Conservation (phyloP, 129 eudicot genomes). For the Rutidosis leptorrhynchoides region DNA sequence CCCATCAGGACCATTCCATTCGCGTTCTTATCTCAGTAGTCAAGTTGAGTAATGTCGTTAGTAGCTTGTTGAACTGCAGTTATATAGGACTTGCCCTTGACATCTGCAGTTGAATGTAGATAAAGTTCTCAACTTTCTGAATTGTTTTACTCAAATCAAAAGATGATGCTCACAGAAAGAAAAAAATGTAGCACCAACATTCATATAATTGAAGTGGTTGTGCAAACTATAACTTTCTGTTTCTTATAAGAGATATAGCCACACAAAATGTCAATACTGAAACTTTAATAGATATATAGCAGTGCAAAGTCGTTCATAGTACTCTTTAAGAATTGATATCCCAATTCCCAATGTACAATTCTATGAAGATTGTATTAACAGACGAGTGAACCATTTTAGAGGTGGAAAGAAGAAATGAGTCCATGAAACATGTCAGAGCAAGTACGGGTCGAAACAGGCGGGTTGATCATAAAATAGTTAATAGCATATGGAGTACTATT, state of each 20-base stretch:
- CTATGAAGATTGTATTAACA: not conserved
- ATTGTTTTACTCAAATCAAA: not conserved
- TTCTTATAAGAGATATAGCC: not conserved
- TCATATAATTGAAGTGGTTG: not conserved
- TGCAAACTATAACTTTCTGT: not conserved
- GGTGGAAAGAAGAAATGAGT: not conserved
- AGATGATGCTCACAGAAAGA: not conserved
- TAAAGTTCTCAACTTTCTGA: not conserved
- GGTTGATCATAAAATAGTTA: too few species aligned
- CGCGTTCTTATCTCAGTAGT: not conserved
- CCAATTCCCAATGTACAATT: not conserved
- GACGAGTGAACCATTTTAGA: not conserved
- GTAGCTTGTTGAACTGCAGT: conserved; percentile 18
- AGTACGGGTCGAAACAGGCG: not conserved
- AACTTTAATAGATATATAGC: not conserved
- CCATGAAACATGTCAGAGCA: not conserved
- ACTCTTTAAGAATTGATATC: not conserved
- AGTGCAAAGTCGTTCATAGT: not conserved
- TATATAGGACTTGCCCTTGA: conserved; percentile 87
- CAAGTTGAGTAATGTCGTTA: conserved; percentile 7
- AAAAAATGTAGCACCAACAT: not conserved
- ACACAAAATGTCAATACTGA: too few species aligned
- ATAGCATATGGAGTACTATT: too few species aligned
- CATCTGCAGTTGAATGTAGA: conserved; percentile 33
- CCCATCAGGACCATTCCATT: conserved; percentile 12